phyloP scores from a whole-genome alignment of 177 flowering plant species.

The Vitis hybrid region DNA sequence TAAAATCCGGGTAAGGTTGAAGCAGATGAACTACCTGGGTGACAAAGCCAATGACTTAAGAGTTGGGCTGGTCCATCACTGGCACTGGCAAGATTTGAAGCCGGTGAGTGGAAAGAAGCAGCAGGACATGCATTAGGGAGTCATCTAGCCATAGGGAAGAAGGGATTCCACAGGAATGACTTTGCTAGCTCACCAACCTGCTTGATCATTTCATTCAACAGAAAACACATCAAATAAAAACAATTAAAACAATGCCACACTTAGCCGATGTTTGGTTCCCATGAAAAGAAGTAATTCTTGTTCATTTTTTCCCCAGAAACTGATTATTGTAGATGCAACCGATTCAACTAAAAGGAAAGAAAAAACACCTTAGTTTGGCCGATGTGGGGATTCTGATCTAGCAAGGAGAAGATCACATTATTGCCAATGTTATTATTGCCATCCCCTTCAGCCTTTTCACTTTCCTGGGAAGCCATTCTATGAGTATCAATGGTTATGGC shows the following conservation, averaged over 20 bases:
- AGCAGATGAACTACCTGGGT: constrained; percentile 22
- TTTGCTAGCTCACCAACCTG: constrained; percentile 44
- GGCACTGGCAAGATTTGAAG: constrained; percentile 45
- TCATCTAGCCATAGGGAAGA: constrained; percentile 41
- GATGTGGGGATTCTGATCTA: constrained; percentile 32
- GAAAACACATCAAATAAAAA: background rate
- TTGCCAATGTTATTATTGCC: background rate
- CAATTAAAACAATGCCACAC: background rate
- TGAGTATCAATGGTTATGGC: background rate
- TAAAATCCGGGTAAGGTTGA: no score
- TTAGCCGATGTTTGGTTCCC: no score
- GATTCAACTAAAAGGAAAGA: background rate
- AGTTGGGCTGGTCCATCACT: constrained; percentile 23
- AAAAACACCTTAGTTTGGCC: constrained; percentile 36
- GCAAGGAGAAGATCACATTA: constrained; percentile 28
- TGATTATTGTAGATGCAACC: background rate
- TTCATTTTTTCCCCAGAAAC: background rate
- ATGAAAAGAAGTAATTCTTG: no score
- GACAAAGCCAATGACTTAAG: constrained; percentile 23
- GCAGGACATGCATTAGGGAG: constrained; percentile 39
- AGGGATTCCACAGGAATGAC: constrained; percentile 42
- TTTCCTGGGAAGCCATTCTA: constrained; percentile 7
- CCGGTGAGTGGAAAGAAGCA: constrained; percentile 39
- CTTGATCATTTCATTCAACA: background rate
- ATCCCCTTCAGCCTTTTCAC: constrained; percentile 10